Conservation (phyloP, 2,329 filamentous ascomycete species). For the Fonsecaea multimorphosa region DNA sequence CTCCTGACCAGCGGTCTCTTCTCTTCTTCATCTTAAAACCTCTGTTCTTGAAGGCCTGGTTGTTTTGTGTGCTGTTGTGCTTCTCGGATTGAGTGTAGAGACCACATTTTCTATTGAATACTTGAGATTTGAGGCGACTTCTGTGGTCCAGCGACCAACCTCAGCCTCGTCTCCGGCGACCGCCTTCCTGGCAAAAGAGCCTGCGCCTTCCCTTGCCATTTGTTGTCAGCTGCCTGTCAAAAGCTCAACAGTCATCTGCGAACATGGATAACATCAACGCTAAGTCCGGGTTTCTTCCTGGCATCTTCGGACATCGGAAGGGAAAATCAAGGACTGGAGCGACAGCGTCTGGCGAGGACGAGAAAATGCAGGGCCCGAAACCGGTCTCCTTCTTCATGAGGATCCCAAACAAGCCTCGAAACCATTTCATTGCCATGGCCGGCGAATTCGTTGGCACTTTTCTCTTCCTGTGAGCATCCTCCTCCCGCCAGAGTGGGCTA, state of each 20-base stretch:
- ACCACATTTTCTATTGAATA: neutral
- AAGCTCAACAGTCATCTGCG: slow-evolving; percentile 1
- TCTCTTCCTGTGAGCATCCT: slow-evolving; percentile 46
- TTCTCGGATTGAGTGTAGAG: neutral
- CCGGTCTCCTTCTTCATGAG: slow-evolving; percentile 30
- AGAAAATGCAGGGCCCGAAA: slow-evolving; percentile 33
- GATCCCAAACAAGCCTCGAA: slow-evolving; percentile 46
- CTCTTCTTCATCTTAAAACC: neutral
- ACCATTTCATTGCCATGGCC: slow-evolving; percentile 55
- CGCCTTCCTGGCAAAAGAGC: slow-evolving; percentile 13
- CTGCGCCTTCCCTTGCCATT: slow-evolving; percentile 1
- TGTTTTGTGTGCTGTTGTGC: slow-evolving; percentile 5
- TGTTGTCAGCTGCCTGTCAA: neutral
- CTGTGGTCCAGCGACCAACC: neutral
- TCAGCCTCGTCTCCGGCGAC: slow-evolving; percentile 19
- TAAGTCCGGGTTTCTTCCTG: slow-evolving; percentile 35
- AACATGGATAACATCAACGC: slow-evolving; percentile 38
- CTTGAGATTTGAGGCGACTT: neutral
- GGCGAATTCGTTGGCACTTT: slow-evolving; percentile 62
- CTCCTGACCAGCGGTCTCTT: neutral
- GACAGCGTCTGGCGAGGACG: slow-evolving; percentile 27
- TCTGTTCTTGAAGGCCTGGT: neutral
- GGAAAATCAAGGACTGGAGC: slow-evolving; percentile 24
- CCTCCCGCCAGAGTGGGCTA: neutral
- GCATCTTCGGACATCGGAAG: slow-evolving; percentile 31